phyloP scores from a whole-genome alignment of 352 stramenopile species.

The Pythium oligandrum region DNA sequence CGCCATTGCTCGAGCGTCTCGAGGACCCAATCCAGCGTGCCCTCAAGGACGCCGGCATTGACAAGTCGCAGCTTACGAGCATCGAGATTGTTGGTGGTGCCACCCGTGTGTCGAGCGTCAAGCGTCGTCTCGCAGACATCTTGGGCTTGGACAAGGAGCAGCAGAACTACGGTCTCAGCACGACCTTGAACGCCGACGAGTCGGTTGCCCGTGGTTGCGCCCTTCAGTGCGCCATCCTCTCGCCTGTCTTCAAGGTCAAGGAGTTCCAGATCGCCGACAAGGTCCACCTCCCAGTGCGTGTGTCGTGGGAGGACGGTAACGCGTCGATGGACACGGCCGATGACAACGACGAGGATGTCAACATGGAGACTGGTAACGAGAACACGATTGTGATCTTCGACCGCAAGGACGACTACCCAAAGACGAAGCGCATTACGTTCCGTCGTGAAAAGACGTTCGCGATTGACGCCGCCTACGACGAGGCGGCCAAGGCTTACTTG shows the following conservation, averaged over 20 bases:
- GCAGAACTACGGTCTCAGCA: slow-evolving; percentile 96
- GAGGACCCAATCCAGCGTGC: slow-evolving; percentile 81
- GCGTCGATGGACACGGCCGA: slow-evolving; percentile 61
- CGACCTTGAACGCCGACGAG: slow-evolving; percentile 99
- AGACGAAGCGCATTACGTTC: slow-evolving; percentile 97
- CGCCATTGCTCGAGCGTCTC: slow-evolving; percentile 82
- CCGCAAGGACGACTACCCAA: slow-evolving; percentile 95
- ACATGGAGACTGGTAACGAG: slow-evolving; percentile 62
- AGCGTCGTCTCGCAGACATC: slow-evolving; percentile 89
- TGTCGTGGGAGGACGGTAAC: slow-evolving; percentile 89
- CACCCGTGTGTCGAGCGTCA: slow-evolving; percentile 95
- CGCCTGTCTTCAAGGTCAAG: slow-evolving; percentile 97
- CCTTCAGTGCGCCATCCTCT: slow-evolving; percentile 98
- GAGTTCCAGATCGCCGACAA: slow-evolving; percentile 86
- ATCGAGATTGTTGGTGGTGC: slow-evolving; percentile 97
- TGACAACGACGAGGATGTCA: slow-evolving; percentile 85
- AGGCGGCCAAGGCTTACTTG: slow-evolving; percentile 58
- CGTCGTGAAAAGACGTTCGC: slow-evolving; percentile 90
- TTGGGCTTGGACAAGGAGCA: slow-evolving; percentile 91
- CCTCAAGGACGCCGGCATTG: slow-evolving; percentile 87
- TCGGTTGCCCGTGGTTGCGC: slow-evolving; percentile 95
- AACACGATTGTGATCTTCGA: slow-evolving; percentile 95
- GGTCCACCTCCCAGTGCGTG: slow-evolving; percentile 90
- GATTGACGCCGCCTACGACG: slow-evolving; percentile 90
- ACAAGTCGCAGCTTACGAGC: slow-evolving; percentile 84